Base-by-base conservation (phyloP, 2,329 filamentous ascomycete genomes). In the Immersiporthe knoxdaviesiana region DNA sequence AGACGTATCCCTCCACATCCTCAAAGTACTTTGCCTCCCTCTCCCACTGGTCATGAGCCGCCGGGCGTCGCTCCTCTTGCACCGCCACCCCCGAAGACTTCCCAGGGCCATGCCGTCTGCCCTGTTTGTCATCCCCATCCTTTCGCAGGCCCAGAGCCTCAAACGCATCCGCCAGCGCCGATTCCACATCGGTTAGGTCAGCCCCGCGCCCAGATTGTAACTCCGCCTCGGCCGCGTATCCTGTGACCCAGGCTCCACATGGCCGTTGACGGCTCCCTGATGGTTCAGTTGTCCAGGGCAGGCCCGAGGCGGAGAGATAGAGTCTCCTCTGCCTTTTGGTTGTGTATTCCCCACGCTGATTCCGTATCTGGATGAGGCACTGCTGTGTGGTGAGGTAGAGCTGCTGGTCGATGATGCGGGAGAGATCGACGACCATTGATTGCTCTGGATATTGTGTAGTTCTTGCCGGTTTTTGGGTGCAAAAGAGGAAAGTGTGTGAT, bases 361-460 rank as follows among this genome's bases (percentile, higher is more conserved):
- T 27, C 10, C 11, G 64, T 21, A 66, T n/a, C 18, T 59, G 52
- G 12, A 27, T 18, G 32, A 69, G 44, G 44, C 58, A 66, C 63
- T 66, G 39, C 60, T 70, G 63, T 0, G 69, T 69, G 27, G 63
- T 67, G 58, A 63, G 63, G 59, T 68, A 69, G 50, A 66, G 63
- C 41, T 66, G 56, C 18, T 64, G 27, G 63, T 66, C 69, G 59
- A 70, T 66, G 37, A 54, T 56, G 56, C 63, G 50, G 52, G 65
- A 44, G 21, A 68, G 32, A 39, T 70, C 68, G 30, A 65, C 59
- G 18, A 67, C 56, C 68, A 70, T 70, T 11, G 64, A 47, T 30
- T 35, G 4, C 8, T 35, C 35, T 35, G 35, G 12, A 11, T 21
- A 44, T 41, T 41, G 18, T 7, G 37, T 47, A 24, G 12, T 8